Base-by-base conservation (phyloP, 805 yeast genomes). In the Spathaspora girioi region DNA sequence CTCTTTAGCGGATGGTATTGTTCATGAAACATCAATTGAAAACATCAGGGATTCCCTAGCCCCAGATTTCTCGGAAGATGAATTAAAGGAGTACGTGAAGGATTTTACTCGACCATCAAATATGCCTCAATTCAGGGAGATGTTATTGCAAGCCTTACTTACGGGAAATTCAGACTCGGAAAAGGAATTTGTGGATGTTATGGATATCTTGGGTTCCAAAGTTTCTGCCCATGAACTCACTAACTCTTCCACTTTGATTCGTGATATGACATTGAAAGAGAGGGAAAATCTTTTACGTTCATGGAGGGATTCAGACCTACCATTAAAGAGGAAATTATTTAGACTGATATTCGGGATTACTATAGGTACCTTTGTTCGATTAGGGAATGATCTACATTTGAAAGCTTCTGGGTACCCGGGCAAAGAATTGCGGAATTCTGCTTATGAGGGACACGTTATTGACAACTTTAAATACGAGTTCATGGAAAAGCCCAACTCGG, bases 251-350 rank as follows among this genome's bases (percentile, higher is more conserved):
- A 73, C 68, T 23, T 59, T 67, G 29, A 49, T 74, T 5, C 55
- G 64, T 19, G 76, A 74, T 14, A 74, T 74, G 79, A 47, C 65
- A 5, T 15, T 51, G 10, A 54, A 53, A 1, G 72, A 78, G 54
- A 59, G 72, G 18, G 69, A 61, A 45, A 53, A 48, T 2, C 51
- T 77, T 17, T 54, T 80, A 31, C 50, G 47, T 4, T 52, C 67
- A 5, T 77, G 81, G 81, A 60, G 72, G 35, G 64, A 64, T 51
- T 75, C 82, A 7, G 72, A 73, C 2, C 18, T 79, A 17, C 50
- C 64, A 2, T 49, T 55, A 11, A 67, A 70, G 47, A 67, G 79
- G 43, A 59, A 66, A 49, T 56, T 79, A 7, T 73, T 64, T 57
- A 23, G 26, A 23, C 26, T 23, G 26, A 6, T 23, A 23, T 23